Evolutionary conservation across 2,329 filamentous ascomycete genomes (phyloP).

Genomic region (Claviceps arundinis): DNA sequence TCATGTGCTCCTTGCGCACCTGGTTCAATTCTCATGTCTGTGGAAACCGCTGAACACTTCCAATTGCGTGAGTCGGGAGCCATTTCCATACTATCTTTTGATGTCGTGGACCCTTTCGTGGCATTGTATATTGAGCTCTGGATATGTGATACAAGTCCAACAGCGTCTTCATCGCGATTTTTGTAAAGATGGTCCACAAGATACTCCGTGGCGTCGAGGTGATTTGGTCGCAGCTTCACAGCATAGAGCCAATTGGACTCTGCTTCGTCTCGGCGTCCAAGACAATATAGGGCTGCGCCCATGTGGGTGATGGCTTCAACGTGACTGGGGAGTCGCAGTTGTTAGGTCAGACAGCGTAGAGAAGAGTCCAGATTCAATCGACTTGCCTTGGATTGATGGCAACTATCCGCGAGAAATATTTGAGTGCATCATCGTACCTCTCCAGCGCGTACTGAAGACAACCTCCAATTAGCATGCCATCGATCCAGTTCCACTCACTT

Average conservation of each 20-base stretch:
- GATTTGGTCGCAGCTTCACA: constrained; percentile 71
- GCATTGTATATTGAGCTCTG: constrained; percentile 51
- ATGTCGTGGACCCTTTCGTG: not conserved
- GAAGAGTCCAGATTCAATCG: constrained; percentile 16
- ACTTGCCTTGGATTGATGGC: constrained; percentile 42
- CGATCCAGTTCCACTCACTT: constrained; percentile 76
- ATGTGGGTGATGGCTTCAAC: constrained; percentile 91
- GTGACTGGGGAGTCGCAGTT: constrained; percentile 41
- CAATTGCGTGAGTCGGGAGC: not conserved
- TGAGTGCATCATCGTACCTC: constrained; percentile 62
- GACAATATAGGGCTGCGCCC: constrained; percentile 74
- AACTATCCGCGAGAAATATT: constrained; percentile 58
- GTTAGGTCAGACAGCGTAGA: constrained; percentile 7
- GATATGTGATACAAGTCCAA: constrained; percentile 75
- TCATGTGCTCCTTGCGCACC: not conserved
- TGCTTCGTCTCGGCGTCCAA: constrained; percentile 72
- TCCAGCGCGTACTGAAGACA: constrained; percentile 86
- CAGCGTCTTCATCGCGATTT: constrained; percentile 70
- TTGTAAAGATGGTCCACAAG: constrained; percentile 79
- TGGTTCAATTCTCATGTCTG: not conserved
- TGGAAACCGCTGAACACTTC: not conserved
- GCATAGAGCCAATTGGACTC: constrained; percentile 75
- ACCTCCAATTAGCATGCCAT: constrained; percentile 82
- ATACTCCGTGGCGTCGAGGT: constrained; percentile 92
- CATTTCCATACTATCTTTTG: not conserved